These are phyloP conservation scores for Penicillium atrosanguineum DNA, from an alignment of 495 filamentous ascomycete species.

Conservation along the genomic window DNA sequence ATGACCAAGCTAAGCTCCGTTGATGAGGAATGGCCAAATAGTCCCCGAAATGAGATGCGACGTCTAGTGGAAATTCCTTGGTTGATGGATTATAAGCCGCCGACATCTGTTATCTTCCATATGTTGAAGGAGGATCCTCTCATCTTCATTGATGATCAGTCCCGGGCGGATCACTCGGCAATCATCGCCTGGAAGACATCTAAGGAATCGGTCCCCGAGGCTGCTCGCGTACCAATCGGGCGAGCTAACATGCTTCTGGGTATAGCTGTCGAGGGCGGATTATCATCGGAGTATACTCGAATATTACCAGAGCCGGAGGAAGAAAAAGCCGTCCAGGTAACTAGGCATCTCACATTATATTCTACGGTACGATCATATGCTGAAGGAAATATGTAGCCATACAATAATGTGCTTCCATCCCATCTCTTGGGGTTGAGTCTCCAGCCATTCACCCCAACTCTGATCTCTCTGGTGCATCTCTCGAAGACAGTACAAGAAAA, in stretches of 20 bases:
- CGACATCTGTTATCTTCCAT: neutral
- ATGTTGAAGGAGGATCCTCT: neutral
- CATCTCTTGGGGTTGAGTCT: neutral
- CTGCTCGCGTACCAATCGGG: neutral
- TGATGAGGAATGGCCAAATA: constrained; percentile 7
- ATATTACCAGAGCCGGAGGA: neutral
- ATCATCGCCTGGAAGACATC: neutral
- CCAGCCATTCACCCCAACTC: neutral
- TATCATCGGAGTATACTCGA: neutral
- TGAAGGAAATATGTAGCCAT: no score
- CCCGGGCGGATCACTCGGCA: neutral
- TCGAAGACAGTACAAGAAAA: neutral
- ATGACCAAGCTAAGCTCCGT: constrained; percentile 4
- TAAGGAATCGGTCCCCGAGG: no score
- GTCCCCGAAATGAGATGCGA: constrained; percentile 1
- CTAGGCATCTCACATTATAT: neutral
- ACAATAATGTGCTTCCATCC: neutral
- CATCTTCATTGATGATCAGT: constrained; percentile 3
- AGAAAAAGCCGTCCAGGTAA: neutral
- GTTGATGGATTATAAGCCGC: neutral
- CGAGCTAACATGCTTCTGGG: neutral
- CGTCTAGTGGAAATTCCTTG: constrained; percentile 8
- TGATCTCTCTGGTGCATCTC: neutral
- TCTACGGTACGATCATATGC: no score
- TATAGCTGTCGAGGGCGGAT: neutral